These are phyloP conservation scores for Dorcoceras hygrometricum DNA, from an alignment of 257 asterid species.

Conservation along the genomic window DNA sequence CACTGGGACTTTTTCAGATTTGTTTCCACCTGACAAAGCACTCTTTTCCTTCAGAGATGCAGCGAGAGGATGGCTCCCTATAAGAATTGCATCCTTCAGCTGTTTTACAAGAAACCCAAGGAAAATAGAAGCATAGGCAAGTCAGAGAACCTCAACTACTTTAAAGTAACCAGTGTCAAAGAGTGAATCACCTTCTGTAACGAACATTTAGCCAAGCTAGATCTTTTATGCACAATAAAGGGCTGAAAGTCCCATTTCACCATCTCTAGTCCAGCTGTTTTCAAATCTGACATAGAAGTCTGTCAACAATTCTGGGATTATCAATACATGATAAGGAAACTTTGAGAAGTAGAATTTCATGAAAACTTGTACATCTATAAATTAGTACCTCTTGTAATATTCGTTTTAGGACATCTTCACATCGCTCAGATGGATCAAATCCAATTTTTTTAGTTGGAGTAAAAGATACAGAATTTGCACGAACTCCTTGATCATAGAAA, in stretches of 20 bases:
- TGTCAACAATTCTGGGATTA: conserved; percentile 24
- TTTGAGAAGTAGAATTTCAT: neutral
- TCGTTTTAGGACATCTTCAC: conserved; percentile 45
- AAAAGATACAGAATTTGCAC: conserved; percentile 7
- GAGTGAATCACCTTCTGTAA: conserved; percentile 34
- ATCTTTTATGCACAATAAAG: conserved; percentile 47
- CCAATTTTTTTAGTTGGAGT: conserved; percentile 26
- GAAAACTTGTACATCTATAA: conserved; percentile 1
- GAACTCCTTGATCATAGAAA: conserved; percentile 20
- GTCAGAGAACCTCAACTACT: conserved; percentile 2
- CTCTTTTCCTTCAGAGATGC: conserved; percentile 39
- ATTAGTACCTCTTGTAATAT: conserved; percentile 40
- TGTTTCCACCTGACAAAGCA: conserved; percentile 28
- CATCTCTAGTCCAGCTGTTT: conserved; percentile 37
- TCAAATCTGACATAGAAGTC: conserved; percentile 35
- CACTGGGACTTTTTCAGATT: conserved; percentile 17
- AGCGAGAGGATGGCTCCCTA: conserved; percentile 29
- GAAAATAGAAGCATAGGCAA: conserved; percentile 16
- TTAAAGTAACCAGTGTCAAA: neutral
- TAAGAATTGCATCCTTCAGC: conserved; percentile 39
- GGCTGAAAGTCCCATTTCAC: conserved; percentile 54
- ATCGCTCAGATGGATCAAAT: conserved; percentile 40
- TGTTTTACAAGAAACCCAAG: conserved; percentile 17
- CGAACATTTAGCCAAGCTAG: conserved; percentile 27
- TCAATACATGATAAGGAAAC: conserved; percentile 5